Evolutionary conservation across 2,329 filamentous ascomycete species (phyloP), one percentile per base, ranked within the genome.

Genomic region (Epichloe amarillans): DNA sequence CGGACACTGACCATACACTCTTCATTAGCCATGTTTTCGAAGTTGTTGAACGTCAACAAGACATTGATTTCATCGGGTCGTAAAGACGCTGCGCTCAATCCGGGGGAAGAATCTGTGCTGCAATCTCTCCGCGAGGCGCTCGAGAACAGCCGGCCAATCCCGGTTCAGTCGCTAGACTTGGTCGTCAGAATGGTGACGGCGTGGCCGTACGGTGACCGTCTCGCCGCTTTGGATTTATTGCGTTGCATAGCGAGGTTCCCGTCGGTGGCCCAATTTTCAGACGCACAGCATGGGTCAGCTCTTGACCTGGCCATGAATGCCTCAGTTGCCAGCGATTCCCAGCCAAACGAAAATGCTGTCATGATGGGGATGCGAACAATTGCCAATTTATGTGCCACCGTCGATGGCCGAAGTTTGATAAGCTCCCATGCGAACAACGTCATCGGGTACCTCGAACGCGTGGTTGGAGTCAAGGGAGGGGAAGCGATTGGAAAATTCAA

Each of bases 331-430:
- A 1, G 42, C 79, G 75, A 80, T 4, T 69, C 76, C 0, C 73
- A 79, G 2, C 72, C 84, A 0, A 82, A 81, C 38, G 76, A 83
- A 49, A 96, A 96, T 66, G 88, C 88, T 57, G 79, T 81, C 11
- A 95, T 97, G 84, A 86, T 98, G 73, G 83, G 84, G 0, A 74
- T 88, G 12, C 85, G 93, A 4, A 79, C 84, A 14, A 74, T 97
- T 46, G 83, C 82, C 33, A 98, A 98, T 59, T 72, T 96, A 7
- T 95, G 96, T 62, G 77, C 80, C 53, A 87, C 86, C 0, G 70
- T 79, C 0, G 74, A 83, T 51, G 93, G 93, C 15, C 80, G 86
- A 21, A 70, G 72, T 44, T 68, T 88, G 3, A 79, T 82, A 5
- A 75, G 79, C 42, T 79, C 83, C 1, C 66, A 74, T 15, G 66